These are phyloP conservation scores for Cutaneotrichosporon sp. DNA, from an alignment of 1,284 basidiomycete genomes.

Conservation along the genomic window DNA sequence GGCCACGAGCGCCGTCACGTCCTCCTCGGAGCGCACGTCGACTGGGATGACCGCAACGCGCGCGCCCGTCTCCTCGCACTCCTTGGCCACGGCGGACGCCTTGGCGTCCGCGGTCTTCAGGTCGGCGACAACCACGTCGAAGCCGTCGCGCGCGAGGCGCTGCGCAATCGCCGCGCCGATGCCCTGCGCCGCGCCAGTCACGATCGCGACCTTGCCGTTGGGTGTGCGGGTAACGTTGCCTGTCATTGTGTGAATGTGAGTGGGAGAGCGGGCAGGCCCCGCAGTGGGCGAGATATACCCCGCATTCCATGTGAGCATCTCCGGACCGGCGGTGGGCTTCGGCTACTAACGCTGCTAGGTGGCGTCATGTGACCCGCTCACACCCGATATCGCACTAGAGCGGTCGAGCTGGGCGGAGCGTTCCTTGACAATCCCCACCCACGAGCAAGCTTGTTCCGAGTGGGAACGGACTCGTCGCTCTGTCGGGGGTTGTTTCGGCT, in stretches of 20 bases:
- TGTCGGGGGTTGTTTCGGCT: too few species aligned
- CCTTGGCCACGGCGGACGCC: constrained; percentile 42
- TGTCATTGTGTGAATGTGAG: not conserved
- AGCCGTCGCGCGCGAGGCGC: constrained; percentile 56
- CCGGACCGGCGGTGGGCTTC: not conserved
- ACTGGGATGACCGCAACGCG: constrained; percentile 35
- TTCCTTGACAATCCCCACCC: too few species aligned
- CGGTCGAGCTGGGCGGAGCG: not conserved
- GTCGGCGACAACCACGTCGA: constrained; percentile 54
- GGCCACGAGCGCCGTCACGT: constrained; percentile 42
- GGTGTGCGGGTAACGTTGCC: not conserved
- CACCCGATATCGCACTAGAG: not conserved
- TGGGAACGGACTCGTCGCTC: not conserved
- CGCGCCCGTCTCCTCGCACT: constrained; percentile 29
- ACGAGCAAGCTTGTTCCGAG: too few species aligned
- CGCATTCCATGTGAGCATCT: not conserved
- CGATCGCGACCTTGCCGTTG: constrained; percentile 43
- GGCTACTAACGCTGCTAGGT: not conserved
- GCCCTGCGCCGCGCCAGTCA: constrained; percentile 56
- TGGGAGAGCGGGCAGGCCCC: not conserved
- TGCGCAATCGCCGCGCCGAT: constrained; percentile 57
- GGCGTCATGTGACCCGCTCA: not conserved
- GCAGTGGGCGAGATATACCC: not conserved
- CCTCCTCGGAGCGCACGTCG: constrained; percentile 43
- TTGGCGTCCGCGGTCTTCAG: constrained; percentile 6